Evolutionary conservation across 371 early-diverging fungal genomes (phyloP), one percentile per base, ranked within the genome.

Genomic region (Dichotomocladium elegans): DNA sequence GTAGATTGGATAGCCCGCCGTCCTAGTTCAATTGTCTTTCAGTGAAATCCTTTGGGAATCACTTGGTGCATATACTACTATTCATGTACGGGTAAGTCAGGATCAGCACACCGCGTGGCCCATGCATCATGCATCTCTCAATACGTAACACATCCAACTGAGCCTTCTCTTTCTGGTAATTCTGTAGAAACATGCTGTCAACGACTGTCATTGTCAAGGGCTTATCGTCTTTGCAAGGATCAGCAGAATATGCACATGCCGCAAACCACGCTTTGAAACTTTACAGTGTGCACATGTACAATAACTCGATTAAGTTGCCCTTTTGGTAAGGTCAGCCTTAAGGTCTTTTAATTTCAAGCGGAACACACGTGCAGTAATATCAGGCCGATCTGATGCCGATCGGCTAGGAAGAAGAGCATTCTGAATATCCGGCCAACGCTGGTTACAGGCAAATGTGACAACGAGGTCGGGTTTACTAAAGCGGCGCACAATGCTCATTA

Each of bases 121-220:
- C 67, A 61, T 72, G 71, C 11, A 72, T 45, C 68, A 76, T 71
- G 2, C 41, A 3, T 21, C 53, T 1, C 11, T 55, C 4, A 71
- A 41, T 21, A 41, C 17, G n/a, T 11, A 21, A n/a, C n/a, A n/a
- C n/a, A n/a, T 41, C 41, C 6, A 17, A 21, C 41, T 41, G 41
- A 21, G n/a, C 21, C 17, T 8, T 41, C 15, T 1, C 11, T n/a
- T 17, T 41, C 3, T 6, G 3, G 41, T 1, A 41, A 2, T 41
- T 41, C 17, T 17, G 41, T n/a, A 8, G 41, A 41, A n/a, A 41
- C 41, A 41, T 41, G n/a, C 7, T n/a, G 2, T 41, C 41, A n/a
- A 1, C n/a, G n/a, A 17, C 12, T 41, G 41, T 21, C 8, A 21
- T 8, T 11, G 41, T n/a, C 8, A 41, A 1, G n/a, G 41, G 41